phyloP scores from a whole-genome alignment of 805 yeast genomes.

The Candida khao-thaluensis region DNA sequence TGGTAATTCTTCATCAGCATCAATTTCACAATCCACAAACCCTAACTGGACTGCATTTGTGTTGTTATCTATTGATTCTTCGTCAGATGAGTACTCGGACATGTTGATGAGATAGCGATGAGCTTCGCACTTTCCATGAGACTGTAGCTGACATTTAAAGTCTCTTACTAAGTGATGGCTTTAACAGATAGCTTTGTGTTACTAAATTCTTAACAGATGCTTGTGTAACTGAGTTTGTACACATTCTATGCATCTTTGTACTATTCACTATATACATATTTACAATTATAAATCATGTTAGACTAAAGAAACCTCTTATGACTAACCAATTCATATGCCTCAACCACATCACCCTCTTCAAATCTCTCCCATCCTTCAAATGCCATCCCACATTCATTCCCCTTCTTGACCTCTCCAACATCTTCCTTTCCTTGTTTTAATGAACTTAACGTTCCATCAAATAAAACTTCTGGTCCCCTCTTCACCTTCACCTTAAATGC shows the following conservation, averaged over 20 bases:
- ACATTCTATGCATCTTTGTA: too few relatives aligned
- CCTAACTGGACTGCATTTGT: slow-evolving; percentile 52
- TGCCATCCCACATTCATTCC: slow-evolving; percentile 86
- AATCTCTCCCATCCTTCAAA: slow-evolving; percentile 67
- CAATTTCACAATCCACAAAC: slow-evolving; percentile 50
- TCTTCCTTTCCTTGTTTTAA: slow-evolving; percentile 83
- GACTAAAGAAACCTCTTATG: slow-evolving; percentile 31
- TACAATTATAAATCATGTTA: too few relatives aligned
- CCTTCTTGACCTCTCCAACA: slow-evolving; percentile 72
- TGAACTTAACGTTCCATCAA: slow-evolving; percentile 63
- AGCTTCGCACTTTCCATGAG: too few relatives aligned
- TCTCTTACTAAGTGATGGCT: too few relatives aligned
- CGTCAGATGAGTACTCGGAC: slow-evolving; percentile 52
- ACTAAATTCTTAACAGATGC: too few relatives aligned
- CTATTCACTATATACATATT: too few relatives aligned
- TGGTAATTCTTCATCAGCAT: slow-evolving; percentile 39
- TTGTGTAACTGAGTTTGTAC: too few relatives aligned
- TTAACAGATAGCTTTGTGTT: too few relatives aligned
- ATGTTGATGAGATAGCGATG: slow-evolving; percentile 1
- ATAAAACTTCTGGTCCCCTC: slow-evolving; percentile 48
- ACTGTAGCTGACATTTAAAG: too few relatives aligned
- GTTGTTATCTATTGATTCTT: slow-evolving; percentile 27
- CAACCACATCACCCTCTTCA: slow-evolving; percentile 72
- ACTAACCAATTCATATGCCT: slow-evolving; percentile 64
- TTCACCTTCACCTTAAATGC: slow-evolving; percentile 57